Evolutionary conservation across 1,284 basidiomycete species (phyloP), one percentile per base, ranked within the genome.

Genomic region (Cystobasidium slooffiae): DNA sequence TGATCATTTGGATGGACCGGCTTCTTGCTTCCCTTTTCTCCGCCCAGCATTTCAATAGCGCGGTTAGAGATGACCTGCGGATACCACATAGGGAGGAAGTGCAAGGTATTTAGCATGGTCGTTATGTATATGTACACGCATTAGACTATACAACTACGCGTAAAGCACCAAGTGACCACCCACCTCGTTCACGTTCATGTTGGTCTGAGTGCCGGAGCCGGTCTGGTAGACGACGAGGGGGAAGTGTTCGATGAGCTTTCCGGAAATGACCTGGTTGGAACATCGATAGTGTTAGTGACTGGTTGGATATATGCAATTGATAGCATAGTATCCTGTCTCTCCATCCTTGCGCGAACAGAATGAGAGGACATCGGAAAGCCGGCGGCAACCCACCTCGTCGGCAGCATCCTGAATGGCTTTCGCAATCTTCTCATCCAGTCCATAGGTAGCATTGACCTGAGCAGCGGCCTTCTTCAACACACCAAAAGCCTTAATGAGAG

Each of bases 1-100:
- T 99, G 97, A 83, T 99, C 97, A 83, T 99, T 99, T 56, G 97
- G 97, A 84, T 99, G 97, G 12, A 99, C 95, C 39, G 97, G 97
- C 81, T 88, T 94, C 87, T 99, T 99, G 76, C 91, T 93, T 58
- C 97, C 97, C 70, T 97, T 86, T 84, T 97, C 88, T 39, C 97
- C 97, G 24, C 97, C 97, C 76, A 99, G 89, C 78, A 97, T 85
- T 85, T 99, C 94, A 81, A 99, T 99, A 47, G 97, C 97, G 76
- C 96, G 90, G 84, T 99, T 99, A 41, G 93, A 95, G 82, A 99
- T 97, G 81, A 99, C 96, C 91, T 93, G 67, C 14, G 12, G 6
- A 56, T 4, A 31, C 31, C 20, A 3, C 14, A 16, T 5, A 6
- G 44, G 43, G 44, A 63, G 7, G 51, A 64, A 7, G 7, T 6